These are phyloP conservation scores for Fraxinus paxiana DNA, from an alignment of 305 asterid genomes.

Conservation along the genomic window DNA sequence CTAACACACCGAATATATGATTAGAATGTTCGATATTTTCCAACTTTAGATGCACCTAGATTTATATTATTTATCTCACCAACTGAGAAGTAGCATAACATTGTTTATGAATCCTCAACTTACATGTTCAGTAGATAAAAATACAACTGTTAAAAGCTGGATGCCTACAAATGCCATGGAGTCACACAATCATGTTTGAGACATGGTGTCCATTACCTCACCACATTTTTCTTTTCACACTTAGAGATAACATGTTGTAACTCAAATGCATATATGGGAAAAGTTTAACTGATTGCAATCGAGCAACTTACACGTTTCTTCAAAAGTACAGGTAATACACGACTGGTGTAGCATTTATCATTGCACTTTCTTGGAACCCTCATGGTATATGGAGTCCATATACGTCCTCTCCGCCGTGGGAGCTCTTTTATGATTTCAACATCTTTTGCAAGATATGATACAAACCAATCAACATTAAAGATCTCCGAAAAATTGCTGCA, in stretches of 20 bases:
- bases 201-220: neutral
- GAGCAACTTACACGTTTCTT: slow-evolving; percentile 43
- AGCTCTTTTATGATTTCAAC: slow-evolving; percentile 71
- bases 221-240: neutral
- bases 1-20: neutral
- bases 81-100: neutral
- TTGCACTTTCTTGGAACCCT: slow-evolving; percentile 95
- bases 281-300: neutral
- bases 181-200: neutral
- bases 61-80: neutral
- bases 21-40: neutral
- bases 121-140: neutral
- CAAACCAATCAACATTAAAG: slow-evolving; percentile 80
- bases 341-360: slow-evolving; percentile 66
- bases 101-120: neutral
- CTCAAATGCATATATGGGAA: neutral
- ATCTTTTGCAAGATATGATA: slow-evolving; percentile 67
- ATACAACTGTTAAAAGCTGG: neutral
- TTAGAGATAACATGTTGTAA: neutral
- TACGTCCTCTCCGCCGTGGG: slow-evolving; percentile 64
- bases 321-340: slow-evolving; percentile 70
- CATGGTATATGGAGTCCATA: slow-evolving; percentile 75
- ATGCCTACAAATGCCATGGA: neutral
- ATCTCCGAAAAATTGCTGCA: slow-evolving; percentile 91
- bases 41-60: neutral